Evolutionary conservation across 2,329 filamentous ascomycete genomes (phyloP).

Genomic region (Ampelomyces quisqualis): DNA sequence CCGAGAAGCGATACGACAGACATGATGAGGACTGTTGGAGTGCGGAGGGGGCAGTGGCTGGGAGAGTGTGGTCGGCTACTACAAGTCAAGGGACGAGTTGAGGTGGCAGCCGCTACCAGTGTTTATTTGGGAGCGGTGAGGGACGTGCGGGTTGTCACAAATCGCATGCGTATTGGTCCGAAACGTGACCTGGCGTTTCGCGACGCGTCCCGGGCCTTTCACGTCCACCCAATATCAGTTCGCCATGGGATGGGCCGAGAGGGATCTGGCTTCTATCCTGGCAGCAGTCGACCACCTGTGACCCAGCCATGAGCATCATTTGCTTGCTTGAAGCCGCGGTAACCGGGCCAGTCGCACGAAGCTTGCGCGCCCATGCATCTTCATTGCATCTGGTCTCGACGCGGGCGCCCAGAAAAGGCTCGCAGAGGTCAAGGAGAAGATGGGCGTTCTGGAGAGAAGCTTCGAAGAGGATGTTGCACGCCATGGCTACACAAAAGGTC

Average conservation of each 20-base stretch:
- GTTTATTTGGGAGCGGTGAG: constrained; percentile 24
- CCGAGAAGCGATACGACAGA: constrained; percentile 95
- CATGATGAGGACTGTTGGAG: constrained; percentile 61
- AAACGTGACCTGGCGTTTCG: constrained; percentile 22
- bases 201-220: constrained; percentile 10
- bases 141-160: constrained; percentile 19
- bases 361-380: constrained; percentile 57
- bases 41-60: constrained; percentile 1
- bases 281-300: no score
- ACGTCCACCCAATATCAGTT: constrained; percentile 58
- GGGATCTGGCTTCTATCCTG: no score
- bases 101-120: constrained; percentile 11
- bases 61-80: background rate
- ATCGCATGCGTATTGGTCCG: constrained; percentile 7
- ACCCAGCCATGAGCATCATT: no score
- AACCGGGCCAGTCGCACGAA: constrained; percentile 65
- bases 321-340: no score
- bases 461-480: constrained; percentile 68
- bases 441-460: constrained; percentile 68
- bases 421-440: constrained; percentile 76
- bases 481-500: no score
- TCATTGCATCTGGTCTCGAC: constrained; percentile 68
- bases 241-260: no score
- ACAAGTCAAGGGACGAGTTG: constrained; percentile 2
- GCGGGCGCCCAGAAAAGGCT: constrained; percentile 68